Percentiles rank a stretch among this genome's conserved stretches.
Conservation (phyloP, 345 rosid genomes). For the Camelina laxa region DNA sequence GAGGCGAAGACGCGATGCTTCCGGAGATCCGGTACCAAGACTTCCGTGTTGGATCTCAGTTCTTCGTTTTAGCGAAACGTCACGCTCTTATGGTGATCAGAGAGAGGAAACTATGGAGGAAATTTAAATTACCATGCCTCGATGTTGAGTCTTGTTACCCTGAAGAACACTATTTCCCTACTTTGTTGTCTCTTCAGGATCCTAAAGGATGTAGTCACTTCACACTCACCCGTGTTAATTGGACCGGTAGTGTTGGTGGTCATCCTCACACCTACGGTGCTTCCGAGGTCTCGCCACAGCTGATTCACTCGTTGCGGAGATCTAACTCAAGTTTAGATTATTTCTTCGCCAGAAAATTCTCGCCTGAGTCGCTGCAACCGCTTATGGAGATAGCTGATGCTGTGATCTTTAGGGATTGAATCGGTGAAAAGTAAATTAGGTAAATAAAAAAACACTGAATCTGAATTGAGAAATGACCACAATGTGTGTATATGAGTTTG, state of each 20-base stretch:
- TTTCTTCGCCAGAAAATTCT: conserved; percentile 83
- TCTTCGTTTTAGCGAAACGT: conserved; percentile 68
- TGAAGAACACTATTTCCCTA: conserved; percentile 91
- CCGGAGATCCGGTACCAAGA: conserved; percentile 66
- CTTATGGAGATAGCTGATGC: conserved; percentile 73
- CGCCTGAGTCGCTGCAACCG: conserved; percentile 64
- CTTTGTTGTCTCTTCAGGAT: conserved; percentile 72
- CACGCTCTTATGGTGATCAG: conserved; percentile 69
- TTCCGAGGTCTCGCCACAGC: conserved; percentile 53
- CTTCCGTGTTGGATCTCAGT: conserved; percentile 91
- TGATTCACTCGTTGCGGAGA: conserved; percentile 54
- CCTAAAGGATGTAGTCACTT: conserved; percentile 65
- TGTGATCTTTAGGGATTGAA: conserved; percentile 66
- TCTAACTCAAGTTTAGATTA: conserved; percentile 59
- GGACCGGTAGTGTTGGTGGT: conserved; percentile 76
- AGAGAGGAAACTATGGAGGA: conserved; percentile 76
- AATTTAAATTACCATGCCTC: conserved; percentile 68
- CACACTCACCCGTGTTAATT: conserved; percentile 81
- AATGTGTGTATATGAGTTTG: background rate
- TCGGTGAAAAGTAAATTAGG: conserved; percentile 30
- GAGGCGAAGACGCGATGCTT: conserved; percentile 65
- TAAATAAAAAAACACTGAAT: background rate
- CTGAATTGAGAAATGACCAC: background rate
- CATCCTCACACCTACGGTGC: conserved; percentile 67
- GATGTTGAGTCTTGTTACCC: conserved; percentile 71